Conservation (phyloP, 169 alveolate species). For the Eimeria acervulina region DNA sequence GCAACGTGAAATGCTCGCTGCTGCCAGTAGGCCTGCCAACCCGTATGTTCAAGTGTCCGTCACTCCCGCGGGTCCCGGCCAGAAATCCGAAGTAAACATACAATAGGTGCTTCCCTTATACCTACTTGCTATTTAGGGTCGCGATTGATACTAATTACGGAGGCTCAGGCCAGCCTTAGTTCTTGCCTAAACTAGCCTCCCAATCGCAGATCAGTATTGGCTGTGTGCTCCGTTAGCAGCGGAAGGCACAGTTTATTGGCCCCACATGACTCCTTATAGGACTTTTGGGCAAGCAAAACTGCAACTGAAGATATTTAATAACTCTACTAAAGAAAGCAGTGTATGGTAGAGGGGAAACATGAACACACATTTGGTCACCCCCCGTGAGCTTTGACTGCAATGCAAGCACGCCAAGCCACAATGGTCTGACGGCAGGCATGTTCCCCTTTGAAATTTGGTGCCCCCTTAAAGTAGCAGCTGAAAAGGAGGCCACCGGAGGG, state of each 20-base stretch:
- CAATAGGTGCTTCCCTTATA: constrained; percentile 9
- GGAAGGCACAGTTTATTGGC: constrained; percentile 9
- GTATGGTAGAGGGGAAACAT: neutral
- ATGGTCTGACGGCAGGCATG: neutral
- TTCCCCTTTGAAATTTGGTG: neutral
- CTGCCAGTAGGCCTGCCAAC: constrained; percentile 31
- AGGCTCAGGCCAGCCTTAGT: neutral
- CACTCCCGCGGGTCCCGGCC: constrained; percentile 82
- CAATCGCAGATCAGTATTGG: constrained; percentile 32
- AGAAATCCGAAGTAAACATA: constrained; percentile 72
- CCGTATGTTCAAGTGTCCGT: constrained; percentile 79
- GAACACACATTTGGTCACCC: neutral
- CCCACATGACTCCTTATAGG: constrained; percentile 5
- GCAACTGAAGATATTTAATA: constrained; percentile 8
- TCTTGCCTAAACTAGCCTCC: neutral
- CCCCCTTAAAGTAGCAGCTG: neutral
- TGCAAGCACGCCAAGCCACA: neutral
- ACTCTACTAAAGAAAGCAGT: neutral
- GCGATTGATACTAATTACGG: constrained; percentile 30
- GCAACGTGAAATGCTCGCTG: constrained; percentile 73
- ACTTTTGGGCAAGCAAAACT: neutral
- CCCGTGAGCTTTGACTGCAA: neutral
- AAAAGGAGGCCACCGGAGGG: neutral
- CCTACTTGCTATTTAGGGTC: constrained; percentile 57
- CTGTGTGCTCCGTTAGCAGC: constrained; percentile 2